These are phyloP conservation scores for Hyphopichia khmerensis DNA, from an alignment of 1,139 yeast genomes.

Conservation along the genomic window DNA sequence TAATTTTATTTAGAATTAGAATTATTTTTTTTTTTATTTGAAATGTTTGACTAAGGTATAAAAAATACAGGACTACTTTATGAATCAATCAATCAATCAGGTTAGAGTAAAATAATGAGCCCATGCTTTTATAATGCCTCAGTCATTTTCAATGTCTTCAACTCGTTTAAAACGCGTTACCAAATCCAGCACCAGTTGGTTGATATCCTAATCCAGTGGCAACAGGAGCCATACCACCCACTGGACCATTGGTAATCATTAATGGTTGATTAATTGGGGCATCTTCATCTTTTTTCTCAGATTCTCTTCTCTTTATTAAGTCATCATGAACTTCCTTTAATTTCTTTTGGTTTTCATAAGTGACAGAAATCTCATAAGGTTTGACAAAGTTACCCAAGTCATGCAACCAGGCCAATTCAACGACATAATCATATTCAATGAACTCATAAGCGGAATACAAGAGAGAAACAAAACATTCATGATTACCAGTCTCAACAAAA, in stretches of 20 bases:
- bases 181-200: constrained; percentile 68
- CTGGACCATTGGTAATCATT: constrained; percentile 62
- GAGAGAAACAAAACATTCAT: constrained; percentile 91
- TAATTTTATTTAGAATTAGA: background rate
- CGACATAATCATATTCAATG: constrained; percentile 77
- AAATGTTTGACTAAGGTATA: no score
- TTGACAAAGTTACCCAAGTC: constrained; percentile 74
- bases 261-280: constrained; percentile 52
- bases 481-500: constrained; percentile 96
- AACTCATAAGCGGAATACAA: constrained; percentile 83
- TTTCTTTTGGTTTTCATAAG: constrained; percentile 72
- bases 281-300: constrained; percentile 56
- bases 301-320: constrained; percentile 65
- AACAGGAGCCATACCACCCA: constrained; percentile 20
- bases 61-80: no score
- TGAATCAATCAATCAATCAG: constrained; percentile 2
- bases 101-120: background rate
- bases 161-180: constrained; percentile 45
- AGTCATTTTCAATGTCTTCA: background rate
- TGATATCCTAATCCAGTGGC: constrained; percentile 52
- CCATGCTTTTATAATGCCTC: background rate
- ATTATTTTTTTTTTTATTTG: background rate
- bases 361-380: constrained; percentile 85
- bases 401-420: constrained; percentile 90
- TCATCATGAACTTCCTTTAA: constrained; percentile 68